phyloP scores from a whole-genome alignment of 441 rosid species.

The Erysimum pusillum region DNA sequence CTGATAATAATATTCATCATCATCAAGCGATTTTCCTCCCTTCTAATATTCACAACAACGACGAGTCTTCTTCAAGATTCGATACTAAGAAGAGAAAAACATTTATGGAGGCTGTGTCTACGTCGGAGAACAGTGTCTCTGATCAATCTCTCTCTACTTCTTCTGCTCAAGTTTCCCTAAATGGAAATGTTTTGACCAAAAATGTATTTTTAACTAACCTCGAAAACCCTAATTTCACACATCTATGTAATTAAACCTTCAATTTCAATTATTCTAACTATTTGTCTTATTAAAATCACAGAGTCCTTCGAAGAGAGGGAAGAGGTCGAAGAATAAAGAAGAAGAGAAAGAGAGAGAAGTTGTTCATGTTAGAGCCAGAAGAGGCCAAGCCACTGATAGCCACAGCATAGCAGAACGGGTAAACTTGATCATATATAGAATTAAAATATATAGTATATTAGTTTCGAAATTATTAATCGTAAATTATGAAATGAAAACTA shows the following conservation, averaged over 20 bases:
- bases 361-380: slow-evolving; percentile 78
- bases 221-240: slow-evolving; percentile 34
- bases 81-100: slow-evolving; percentile 46
- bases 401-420: slow-evolving; percentile 83
- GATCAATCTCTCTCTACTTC: slow-evolving; percentile 38
- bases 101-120: slow-evolving; percentile 23
- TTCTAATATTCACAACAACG: slow-evolving; percentile 26
- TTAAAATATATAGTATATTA: background rate
- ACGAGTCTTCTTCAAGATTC: slow-evolving; percentile 29
- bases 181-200: slow-evolving; percentile 33
- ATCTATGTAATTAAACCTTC: background rate
- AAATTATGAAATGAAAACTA: background rate
- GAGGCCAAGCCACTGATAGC: slow-evolving; percentile 81
- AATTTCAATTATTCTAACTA: slow-evolving; percentile 1
- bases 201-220: slow-evolving; percentile 22
- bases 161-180: slow-evolving; percentile 40
- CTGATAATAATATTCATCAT: slow-evolving; percentile 32
- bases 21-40: slow-evolving; percentile 36
- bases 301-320: slow-evolving; percentile 59
- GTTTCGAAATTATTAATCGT: background rate
- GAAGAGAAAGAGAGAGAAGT: slow-evolving; percentile 60
- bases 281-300: background rate
- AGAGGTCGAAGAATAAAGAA: slow-evolving; percentile 56
- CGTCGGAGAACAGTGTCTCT: slow-evolving; percentile 49
- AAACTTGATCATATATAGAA: background rate